Conservation (phyloP, 306 rosid genomes). For the Cyamopsis tetragonoloba region DNA sequence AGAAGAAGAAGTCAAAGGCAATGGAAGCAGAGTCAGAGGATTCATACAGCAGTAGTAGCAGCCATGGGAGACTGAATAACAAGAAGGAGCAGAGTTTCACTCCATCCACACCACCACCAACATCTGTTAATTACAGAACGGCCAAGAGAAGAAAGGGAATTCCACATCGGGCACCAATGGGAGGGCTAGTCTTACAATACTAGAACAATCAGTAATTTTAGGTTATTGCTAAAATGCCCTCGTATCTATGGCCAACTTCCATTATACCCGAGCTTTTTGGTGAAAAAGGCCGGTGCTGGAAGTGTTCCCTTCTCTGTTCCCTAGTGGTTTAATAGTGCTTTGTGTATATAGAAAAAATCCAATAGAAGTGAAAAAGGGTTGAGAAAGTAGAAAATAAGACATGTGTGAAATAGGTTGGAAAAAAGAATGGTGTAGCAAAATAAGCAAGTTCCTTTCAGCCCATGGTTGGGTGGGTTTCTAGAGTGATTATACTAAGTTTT, state of each 20-base stretch:
- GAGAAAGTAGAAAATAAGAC: constrained; percentile 38
- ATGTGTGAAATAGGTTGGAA: constrained; percentile 25
- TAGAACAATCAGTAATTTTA: constrained; percentile 19
- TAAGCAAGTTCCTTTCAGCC: constrained; percentile 25
- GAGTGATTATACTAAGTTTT: constrained; percentile 58
- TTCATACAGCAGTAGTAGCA: constrained; percentile 69
- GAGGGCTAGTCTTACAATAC: constrained; percentile 72
- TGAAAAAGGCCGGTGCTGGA: constrained; percentile 49
- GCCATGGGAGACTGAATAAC: constrained; percentile 53
- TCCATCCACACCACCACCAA: constrained; percentile 86
- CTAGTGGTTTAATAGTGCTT: constrained; percentile 16
- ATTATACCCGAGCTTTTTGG: constrained; percentile 45
- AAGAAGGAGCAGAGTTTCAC: constrained; percentile 61
- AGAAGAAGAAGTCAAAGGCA: constrained; percentile 37
- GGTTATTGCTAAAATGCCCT: constrained; percentile 30
- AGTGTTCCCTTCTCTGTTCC: constrained; percentile 9
- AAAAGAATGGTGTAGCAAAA: constrained; percentile 21
- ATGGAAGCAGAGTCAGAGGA: constrained; percentile 79
- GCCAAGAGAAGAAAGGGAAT: constrained; percentile 93
- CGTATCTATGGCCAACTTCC: constrained; percentile 15
- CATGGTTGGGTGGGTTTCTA: constrained; percentile 21
- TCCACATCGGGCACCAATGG: constrained; percentile 95
- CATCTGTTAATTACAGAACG: constrained; percentile 65
- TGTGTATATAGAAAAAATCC: constrained; percentile 58
- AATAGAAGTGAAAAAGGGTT: constrained; percentile 30